These are phyloP conservation scores for Chalciporus sp. DNA, from an alignment of 1,284 basidiomycete species.

Conservation along the genomic window DNA sequence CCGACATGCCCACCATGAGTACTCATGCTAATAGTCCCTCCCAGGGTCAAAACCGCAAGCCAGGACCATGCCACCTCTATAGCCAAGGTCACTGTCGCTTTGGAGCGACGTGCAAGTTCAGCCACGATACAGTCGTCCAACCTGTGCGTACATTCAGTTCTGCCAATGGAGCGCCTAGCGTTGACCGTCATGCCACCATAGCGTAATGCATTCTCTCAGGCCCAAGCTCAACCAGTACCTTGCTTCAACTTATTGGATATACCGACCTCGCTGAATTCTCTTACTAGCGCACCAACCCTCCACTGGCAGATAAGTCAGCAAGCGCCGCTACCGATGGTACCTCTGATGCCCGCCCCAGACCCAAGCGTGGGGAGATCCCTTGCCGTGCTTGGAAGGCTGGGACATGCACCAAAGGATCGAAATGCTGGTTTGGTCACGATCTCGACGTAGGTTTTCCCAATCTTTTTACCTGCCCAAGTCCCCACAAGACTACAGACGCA, in stretches of 20 bases:
- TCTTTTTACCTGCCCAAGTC: background rate
- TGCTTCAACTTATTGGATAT: background rate
- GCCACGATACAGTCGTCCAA: conserved; percentile 18
- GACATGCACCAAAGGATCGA: conserved; percentile 29
- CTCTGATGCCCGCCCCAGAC: conserved; percentile 20
- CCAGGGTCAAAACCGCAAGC: conserved; percentile 4
- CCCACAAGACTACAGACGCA: background rate
- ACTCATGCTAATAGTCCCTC: background rate
- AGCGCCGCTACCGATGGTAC: background rate
- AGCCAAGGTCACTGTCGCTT: conserved; percentile 27
- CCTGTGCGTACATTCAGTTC: background rate
- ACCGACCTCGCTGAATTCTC: background rate
- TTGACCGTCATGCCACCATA: background rate
- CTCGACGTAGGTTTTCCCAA: conserved; percentile 24
- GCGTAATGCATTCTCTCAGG: background rate
- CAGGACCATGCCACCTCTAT: conserved; percentile 18
- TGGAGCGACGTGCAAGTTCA: conserved; percentile 27
- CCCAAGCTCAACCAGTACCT: background rate
- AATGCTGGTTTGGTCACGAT: conserved; percentile 28
- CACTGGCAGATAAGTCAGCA: background rate
- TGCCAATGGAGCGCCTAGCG: background rate
- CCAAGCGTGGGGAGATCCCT: conserved; percentile 22
- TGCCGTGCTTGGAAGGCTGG: conserved; percentile 36
- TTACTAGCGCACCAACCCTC: background rate
- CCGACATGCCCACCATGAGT: conserved; percentile 15